phyloP scores from a whole-genome alignment of 495 filamentous ascomycete species.

The Sordaria brevicollis region DNA sequence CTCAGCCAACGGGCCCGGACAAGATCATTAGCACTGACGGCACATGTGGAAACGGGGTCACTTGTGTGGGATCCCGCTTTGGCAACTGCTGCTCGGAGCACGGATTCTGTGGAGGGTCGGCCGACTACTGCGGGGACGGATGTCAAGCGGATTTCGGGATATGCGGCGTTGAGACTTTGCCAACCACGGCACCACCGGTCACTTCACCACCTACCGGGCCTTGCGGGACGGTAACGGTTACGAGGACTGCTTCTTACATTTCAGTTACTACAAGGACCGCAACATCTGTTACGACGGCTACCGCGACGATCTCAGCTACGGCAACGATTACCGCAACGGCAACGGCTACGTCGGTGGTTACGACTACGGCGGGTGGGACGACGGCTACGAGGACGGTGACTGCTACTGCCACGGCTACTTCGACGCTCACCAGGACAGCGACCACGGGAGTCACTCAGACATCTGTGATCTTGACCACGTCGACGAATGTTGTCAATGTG shows the following conservation, averaged over 20 bases:
- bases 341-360: neutral
- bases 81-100: constrained; percentile 33
- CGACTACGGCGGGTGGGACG: neutral
- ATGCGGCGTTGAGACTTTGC: constrained; percentile 5
- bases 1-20: neutral
- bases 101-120: constrained; percentile 27
- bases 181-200: neutral
- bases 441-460: constrained; percentile 13
- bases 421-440: constrained; percentile 1
- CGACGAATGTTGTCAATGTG: constrained; percentile 13
- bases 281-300: neutral
- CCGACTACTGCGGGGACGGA: constrained; percentile 26
- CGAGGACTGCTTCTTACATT: constrained; percentile 6
- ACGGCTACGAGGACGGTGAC: neutral
- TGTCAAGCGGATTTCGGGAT: constrained; percentile 29
- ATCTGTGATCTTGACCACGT: constrained; percentile 9
- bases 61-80: constrained; percentile 29
- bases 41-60: constrained; percentile 31
- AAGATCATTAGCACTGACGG: constrained; percentile 21
- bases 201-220: neutral
- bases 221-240: neutral
- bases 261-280: neutral
- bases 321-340: neutral
- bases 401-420: neutral
- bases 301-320: neutral